These are phyloP conservation scores for Mucor irregularis DNA, from an alignment of 371 early-diverging fungal species.

Conservation along the genomic window DNA sequence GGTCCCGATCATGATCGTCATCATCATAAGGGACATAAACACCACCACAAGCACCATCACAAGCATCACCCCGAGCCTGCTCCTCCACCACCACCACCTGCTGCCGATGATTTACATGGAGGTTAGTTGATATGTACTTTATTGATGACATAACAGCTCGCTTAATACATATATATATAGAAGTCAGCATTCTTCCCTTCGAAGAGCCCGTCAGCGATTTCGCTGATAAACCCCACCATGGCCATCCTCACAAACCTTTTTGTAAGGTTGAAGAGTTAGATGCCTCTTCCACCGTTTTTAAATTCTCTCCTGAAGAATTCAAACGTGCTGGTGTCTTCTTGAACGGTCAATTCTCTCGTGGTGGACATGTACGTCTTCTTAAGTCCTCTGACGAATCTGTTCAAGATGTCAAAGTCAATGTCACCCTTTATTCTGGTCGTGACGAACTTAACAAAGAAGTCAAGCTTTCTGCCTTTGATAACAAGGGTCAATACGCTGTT, in stretches of 20 bases:
- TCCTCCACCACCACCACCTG: neutral
- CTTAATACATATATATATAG: too few relatives aligned
- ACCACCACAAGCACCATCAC: neutral
- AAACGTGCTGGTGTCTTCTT: constrained; percentile 16
- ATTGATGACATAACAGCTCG: too few relatives aligned
- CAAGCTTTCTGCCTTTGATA: constrained; percentile 26
- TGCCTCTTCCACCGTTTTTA: constrained; percentile 12
- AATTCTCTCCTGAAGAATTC: constrained; percentile 24
- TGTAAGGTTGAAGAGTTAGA: constrained; percentile 18
- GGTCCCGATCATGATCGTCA: neutral
- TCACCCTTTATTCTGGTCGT: constrained; percentile 22
- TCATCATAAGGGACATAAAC: constrained; percentile 2
- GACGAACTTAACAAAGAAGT: constrained; percentile 18
- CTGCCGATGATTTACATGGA: neutral
- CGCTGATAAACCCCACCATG: neutral
- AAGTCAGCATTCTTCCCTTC: too few relatives aligned
- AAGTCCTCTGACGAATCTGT: constrained; percentile 15
- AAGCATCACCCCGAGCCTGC: neutral
- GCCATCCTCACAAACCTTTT: constrained; percentile 11
- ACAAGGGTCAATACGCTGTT: constrained; percentile 30
- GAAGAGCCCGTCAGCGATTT: neutral
- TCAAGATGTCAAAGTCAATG: constrained; percentile 20
- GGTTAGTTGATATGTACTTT: too few relatives aligned
- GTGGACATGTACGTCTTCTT: constrained; percentile 13
- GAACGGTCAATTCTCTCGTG: constrained; percentile 15